These are phyloP conservation scores for Medicago lupulina DNA, from an alignment of 306 rosid species.

Conservation along the genomic window DNA sequence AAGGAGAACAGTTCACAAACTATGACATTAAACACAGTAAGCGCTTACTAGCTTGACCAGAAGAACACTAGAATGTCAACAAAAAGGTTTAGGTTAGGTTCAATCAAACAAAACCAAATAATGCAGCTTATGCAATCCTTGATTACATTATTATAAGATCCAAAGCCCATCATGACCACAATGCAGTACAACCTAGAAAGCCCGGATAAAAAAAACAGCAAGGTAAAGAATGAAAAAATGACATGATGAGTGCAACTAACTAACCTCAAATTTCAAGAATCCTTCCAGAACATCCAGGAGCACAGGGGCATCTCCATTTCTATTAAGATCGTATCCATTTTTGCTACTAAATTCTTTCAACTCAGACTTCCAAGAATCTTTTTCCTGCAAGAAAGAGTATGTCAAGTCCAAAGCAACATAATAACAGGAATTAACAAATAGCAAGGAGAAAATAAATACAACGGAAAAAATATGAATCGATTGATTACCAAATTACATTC, in stretches of 20 bases:
- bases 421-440: neutral
- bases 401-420: conserved; percentile 20
- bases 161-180: conserved; percentile 18
- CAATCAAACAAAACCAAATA: conserved; percentile 1
- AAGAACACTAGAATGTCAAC: neutral
- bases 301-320: conserved; percentile 94
- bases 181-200: conserved; percentile 27
- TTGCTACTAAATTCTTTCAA: conserved; percentile 89
- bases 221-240: neutral
- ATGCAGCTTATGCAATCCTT: neutral
- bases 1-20: neutral
- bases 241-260: conserved; percentile 10
- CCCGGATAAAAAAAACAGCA: neutral
- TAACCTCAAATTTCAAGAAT: conserved; percentile 96
- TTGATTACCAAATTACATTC: conserved; percentile 95
- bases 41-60: conserved; percentile 12
- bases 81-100: neutral
- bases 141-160: neutral
- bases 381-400: conserved; percentile 67
- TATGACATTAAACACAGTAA: neutral
- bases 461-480: neutral
- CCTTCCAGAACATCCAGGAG: conserved; percentile 99
- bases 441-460: neutral
- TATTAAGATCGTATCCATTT: conserved; percentile 93
- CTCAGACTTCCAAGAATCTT: conserved; percentile 93